These are phyloP conservation scores for Conticribra weissflogii DNA, from an alignment of 108 stramenopile genomes.

Conservation along the genomic window DNA sequence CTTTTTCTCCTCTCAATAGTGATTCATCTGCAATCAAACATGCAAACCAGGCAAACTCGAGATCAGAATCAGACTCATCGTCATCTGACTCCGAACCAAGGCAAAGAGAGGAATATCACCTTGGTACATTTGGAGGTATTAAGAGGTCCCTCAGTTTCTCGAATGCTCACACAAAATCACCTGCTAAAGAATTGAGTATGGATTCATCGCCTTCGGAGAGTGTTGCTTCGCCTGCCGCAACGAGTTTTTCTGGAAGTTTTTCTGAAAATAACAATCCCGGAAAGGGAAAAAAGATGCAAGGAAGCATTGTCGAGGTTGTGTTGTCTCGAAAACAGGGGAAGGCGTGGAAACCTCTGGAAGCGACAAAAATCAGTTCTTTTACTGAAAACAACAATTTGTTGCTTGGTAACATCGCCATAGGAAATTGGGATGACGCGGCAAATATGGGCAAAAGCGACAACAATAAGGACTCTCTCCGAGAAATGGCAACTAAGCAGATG, in stretches of 20 bases:
- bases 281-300: conserved; percentile 24
- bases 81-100: conserved; percentile 22
- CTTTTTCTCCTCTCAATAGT: conserved; percentile 14
- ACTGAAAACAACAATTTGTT: conserved; percentile 42
- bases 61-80: conserved; percentile 8
- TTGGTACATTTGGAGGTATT: conserved; percentile 16
- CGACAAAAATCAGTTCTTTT: conserved; percentile 17
- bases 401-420: conserved; percentile 60
- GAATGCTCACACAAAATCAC: not conserved
- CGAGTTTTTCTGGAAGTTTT: no score
- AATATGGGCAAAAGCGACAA: not conserved
- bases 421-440: conserved; percentile 67
- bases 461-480: conserved; percentile 11
- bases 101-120: no score
- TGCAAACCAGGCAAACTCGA: conserved; percentile 21
- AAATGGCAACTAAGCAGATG: conserved; percentile 38
- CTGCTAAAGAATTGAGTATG: not conserved
- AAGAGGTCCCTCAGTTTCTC: conserved; percentile 23
- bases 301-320: conserved; percentile 69
- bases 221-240: not conserved
- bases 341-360: conserved; percentile 54
- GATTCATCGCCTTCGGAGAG: not conserved
- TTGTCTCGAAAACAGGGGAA: conserved; percentile 60
- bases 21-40: conserved; percentile 33
- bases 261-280: not conserved